These are phyloP conservation scores for Hygrophila difformis DNA, from an alignment of 257 asterid species.

Conservation along the genomic window DNA sequence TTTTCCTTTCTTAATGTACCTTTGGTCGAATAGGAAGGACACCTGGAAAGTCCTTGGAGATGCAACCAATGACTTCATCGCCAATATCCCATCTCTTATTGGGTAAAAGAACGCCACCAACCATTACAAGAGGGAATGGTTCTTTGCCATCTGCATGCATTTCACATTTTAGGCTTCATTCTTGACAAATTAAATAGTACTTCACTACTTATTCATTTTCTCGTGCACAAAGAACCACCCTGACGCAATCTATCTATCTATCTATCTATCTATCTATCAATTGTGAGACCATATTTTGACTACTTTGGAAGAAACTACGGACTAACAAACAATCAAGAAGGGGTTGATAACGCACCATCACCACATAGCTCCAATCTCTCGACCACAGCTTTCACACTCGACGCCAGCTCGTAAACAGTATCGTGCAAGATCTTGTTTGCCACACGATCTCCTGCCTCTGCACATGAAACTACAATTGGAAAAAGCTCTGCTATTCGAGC, in stretches of 20 bases:
- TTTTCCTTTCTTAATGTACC: too few species aligned
- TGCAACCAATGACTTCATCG: constrained; percentile 50
- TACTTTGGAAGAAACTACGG: too few species aligned
- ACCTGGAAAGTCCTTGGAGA: constrained; percentile 63
- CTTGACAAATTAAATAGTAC: too few species aligned
- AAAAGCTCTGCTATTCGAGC: constrained; percentile 70
- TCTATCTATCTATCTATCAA: too few species aligned
- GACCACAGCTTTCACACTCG: constrained; percentile 79
- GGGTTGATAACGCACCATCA: constrained; percentile 52
- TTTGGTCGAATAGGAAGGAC: constrained; percentile 63
- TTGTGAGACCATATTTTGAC: too few species aligned
- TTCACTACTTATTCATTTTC: too few species aligned
- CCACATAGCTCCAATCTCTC: constrained; percentile 60
- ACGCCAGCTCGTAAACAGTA: constrained; percentile 64
- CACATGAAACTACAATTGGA: constrained; percentile 60
- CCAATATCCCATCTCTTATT: constrained; percentile 78
- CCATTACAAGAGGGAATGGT: constrained; percentile 73
- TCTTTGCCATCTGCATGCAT: constrained; percentile 49
- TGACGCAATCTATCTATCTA: too few species aligned
- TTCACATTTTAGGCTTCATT: too few species aligned
- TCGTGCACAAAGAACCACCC: too few species aligned
- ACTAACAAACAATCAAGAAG: too few species aligned
- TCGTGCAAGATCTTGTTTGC: constrained; percentile 49
- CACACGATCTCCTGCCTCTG: constrained; percentile 61
- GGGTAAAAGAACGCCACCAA: constrained; percentile 73